A percentile compares a stretch with the other conserved stretches of the same genome.
These are phyloP conservation scores for Caryocar brasiliense DNA, from an alignment of 441 rosid genomes.

Conservation along the genomic window DNA sequence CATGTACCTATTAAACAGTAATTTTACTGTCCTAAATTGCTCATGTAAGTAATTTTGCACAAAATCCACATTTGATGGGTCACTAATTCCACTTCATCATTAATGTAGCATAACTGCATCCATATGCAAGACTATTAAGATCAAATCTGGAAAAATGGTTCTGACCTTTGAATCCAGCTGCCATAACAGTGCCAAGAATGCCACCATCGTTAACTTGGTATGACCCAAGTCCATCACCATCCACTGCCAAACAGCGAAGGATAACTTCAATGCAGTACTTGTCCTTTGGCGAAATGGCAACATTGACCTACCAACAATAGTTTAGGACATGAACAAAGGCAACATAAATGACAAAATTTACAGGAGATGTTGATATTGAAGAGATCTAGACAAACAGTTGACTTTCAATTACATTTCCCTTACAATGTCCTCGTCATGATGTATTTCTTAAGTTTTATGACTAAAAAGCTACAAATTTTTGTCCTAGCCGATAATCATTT, in stretches of 20 bases:
- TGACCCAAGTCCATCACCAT: constrained; percentile 83
- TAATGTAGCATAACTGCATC: constrained; percentile 1
- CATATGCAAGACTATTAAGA: constrained; percentile 10
- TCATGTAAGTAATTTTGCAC: too few species aligned
- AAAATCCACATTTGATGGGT: too few species aligned
- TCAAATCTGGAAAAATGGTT: constrained; percentile 9
- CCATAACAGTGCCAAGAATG: constrained; percentile 66
- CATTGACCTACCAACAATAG: constrained; percentile 57
- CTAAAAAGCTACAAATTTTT: background rate
- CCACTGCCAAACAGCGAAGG: constrained; percentile 80
- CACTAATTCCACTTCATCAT: background rate
- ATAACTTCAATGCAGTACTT: constrained; percentile 77
- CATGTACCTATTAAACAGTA: too few species aligned
- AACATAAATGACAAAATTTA: background rate
- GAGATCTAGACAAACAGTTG: background rate
- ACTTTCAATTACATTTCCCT: too few species aligned
- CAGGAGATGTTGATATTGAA: background rate
- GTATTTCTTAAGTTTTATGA: too few species aligned
- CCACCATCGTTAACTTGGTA: constrained; percentile 66
- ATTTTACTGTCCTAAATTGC: too few species aligned
- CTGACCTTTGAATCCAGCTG: constrained; percentile 92
- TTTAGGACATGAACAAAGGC: constrained; percentile 9
- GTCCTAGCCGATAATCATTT: background rate
- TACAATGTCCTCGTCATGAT: too few species aligned
- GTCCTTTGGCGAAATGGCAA: constrained; percentile 62